phyloP scores from a whole-genome alignment of 306 rosid species.

The Ochetophila trinervis region DNA sequence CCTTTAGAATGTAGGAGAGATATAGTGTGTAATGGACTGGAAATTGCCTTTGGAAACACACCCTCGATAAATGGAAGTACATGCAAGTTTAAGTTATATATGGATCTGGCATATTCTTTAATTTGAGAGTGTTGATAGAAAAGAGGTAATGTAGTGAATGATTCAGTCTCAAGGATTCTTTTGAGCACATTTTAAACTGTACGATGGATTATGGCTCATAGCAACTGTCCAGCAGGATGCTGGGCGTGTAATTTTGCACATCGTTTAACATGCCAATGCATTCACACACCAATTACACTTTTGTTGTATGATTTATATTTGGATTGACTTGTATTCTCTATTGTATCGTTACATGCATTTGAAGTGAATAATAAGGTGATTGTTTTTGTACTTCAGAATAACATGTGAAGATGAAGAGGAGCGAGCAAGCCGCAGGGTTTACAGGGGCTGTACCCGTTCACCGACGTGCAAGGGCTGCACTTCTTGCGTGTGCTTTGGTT shows the following conservation, averaged over 20 bases:
- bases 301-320: neutral
- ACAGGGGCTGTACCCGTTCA: constrained; percentile 75
- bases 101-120: neutral
- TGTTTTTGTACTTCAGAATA: constrained; percentile 40
- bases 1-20: too few species aligned
- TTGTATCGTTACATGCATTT: neutral
- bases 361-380: neutral
- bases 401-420: constrained; percentile 90
- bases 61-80: too few species aligned
- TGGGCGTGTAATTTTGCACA: too few species aligned
- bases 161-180: neutral
- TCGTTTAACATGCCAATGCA: neutral
- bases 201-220: neutral
- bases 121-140: neutral
- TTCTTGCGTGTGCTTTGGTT: constrained; percentile 93
- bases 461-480: constrained; percentile 96
- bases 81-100: too few species aligned
- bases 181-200: neutral
- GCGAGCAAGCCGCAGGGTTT: constrained; percentile 81
- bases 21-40: neutral
- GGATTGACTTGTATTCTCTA: neutral
- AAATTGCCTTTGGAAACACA: neutral
- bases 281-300: neutral
- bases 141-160: neutral
- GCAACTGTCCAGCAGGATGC: neutral